These are phyloP conservation scores for Mycena floridula DNA, from an alignment of 768 basidiomycete species.

Conservation along the genomic window DNA sequence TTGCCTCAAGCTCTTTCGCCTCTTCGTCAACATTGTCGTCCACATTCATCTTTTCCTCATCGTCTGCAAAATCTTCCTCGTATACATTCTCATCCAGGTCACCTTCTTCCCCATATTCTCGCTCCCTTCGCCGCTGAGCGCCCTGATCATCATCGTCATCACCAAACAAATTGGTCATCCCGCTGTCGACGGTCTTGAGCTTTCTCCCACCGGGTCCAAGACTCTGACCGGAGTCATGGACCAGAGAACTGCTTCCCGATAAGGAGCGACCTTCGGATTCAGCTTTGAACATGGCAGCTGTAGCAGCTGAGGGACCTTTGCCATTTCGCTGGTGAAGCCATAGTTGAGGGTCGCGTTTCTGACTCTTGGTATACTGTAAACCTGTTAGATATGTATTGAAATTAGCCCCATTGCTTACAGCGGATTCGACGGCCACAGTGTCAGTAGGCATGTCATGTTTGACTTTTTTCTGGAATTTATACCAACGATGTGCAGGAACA, in stretches of 20 bases:
- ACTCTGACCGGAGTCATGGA: constrained; percentile 46
- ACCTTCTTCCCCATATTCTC: constrained; percentile 69
- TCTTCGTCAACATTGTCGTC: constrained; percentile 83
- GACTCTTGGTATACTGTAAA: constrained; percentile 44
- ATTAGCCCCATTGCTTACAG: constrained; percentile 31
- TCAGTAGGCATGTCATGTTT: constrained; percentile 64
- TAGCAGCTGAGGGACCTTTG: constrained; percentile 52
- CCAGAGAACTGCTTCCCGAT: constrained; percentile 36
- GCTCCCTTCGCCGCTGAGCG: constrained; percentile 35
- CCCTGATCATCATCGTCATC: constrained; percentile 63
- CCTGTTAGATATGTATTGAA: constrained; percentile 16
- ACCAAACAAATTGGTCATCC: constrained; percentile 55
- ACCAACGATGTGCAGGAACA: constrained; percentile 84
- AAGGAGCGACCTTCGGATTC: constrained; percentile 44
- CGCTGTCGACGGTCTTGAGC: constrained; percentile 65
- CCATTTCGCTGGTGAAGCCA: constrained; percentile 66
- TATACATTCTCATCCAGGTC: constrained; percentile 79
- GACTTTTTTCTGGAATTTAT: constrained; percentile 86
- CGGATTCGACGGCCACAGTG: constrained; percentile 61
- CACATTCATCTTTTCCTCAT: constrained; percentile 72
- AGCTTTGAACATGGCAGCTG: constrained; percentile 64
- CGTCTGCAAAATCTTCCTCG: constrained; percentile 83
- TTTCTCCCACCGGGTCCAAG: constrained; percentile 64
- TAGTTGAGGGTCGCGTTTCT: constrained; percentile 70
- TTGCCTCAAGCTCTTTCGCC: constrained; percentile 74